These are phyloP conservation scores for Dictyostelium brefeldianum DNA, from an alignment of 78 protist genomes.

Conservation along the genomic window DNA sequence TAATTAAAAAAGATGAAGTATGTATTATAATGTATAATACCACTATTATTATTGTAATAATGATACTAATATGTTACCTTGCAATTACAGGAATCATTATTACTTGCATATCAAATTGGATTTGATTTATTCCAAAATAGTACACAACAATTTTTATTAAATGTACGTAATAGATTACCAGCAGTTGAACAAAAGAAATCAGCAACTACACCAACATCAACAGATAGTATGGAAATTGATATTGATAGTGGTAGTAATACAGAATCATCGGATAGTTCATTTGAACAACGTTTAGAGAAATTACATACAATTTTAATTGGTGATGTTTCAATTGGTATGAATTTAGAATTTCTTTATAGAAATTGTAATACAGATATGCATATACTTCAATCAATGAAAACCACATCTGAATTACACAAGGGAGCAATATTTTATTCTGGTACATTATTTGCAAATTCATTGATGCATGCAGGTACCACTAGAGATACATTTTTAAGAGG, in stretches of 20 bases:
- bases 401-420: constrained; percentile 39
- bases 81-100: constrained; percentile 75
- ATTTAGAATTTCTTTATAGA: constrained; percentile 93
- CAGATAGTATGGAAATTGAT: constrained; percentile 74
- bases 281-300: constrained; percentile 42
- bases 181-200: background rate
- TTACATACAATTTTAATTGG: constrained; percentile 90
- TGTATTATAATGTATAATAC: background rate
- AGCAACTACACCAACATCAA: background rate
- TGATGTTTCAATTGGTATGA: constrained; percentile 85
- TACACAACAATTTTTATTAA: constrained; percentile 90
- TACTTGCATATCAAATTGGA: constrained; percentile 94
- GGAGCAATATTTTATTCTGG: constrained; percentile 91
- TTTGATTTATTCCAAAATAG: constrained; percentile 96
- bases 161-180: constrained; percentile 66
- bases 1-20: constrained; percentile 76
- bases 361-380: constrained; percentile 91
- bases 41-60: constrained; percentile 21
- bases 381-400: constrained; percentile 92
- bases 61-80: background rate
- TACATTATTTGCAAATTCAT: constrained; percentile 92
- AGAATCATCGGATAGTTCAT: background rate
- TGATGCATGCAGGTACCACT: constrained; percentile 99
- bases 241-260: background rate
- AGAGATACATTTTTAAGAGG: constrained; percentile 96